These are phyloP conservation scores for Suhomyces chickasaworum DNA, from an alignment of 1,139 yeast genomes.

Conservation along the genomic window DNA sequence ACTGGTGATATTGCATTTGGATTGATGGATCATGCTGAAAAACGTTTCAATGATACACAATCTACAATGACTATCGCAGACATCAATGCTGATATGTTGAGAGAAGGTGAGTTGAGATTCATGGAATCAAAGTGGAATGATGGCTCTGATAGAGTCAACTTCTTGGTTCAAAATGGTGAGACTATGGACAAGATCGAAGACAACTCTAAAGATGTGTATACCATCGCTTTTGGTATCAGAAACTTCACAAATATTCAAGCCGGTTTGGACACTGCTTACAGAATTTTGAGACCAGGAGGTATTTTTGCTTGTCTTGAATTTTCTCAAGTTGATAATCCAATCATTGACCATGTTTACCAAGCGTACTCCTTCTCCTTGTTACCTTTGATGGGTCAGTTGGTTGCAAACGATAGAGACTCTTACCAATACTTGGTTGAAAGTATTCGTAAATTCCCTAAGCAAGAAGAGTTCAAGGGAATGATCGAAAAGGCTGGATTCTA, in stretches of 20 bases:
- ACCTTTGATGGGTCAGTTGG: slow-evolving; percentile 93
- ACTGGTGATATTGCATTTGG: slow-evolving; percentile 99
- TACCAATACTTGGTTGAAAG: slow-evolving; percentile 95
- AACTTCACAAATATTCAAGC: slow-evolving; percentile 94
- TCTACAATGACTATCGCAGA: slow-evolving; percentile 91
- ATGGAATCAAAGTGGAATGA: slow-evolving; percentile 53
- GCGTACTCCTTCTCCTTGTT: slow-evolving; percentile 85
- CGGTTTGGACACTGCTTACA: slow-evolving; percentile 89
- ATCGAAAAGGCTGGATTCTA: slow-evolving; percentile 94
- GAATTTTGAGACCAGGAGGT: slow-evolving; percentile 98
- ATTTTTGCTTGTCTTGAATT: slow-evolving; percentile 96
- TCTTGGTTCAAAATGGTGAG: slow-evolving; percentile 93
- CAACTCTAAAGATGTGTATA: slow-evolving; percentile 89
- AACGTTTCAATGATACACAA: slow-evolving; percentile 70
- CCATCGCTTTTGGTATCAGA: slow-evolving; percentile 96
- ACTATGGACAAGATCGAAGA: slow-evolving; percentile 78
- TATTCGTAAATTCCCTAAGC: slow-evolving; percentile 87
- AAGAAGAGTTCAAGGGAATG: slow-evolving; percentile 88
- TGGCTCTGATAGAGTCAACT: slow-evolving; percentile 65
- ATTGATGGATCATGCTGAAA: slow-evolving; percentile 84
- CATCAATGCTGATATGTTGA: slow-evolving; percentile 93
- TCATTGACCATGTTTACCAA: slow-evolving; percentile 75
- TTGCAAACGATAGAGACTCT: slow-evolving; percentile 93
- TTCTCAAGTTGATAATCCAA: slow-evolving; percentile 82
- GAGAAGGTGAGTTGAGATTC: slow-evolving; percentile 83